Evolutionary conservation across 257 asterid species (phyloP).

Genomic region (Fraxinus anomala): DNA sequence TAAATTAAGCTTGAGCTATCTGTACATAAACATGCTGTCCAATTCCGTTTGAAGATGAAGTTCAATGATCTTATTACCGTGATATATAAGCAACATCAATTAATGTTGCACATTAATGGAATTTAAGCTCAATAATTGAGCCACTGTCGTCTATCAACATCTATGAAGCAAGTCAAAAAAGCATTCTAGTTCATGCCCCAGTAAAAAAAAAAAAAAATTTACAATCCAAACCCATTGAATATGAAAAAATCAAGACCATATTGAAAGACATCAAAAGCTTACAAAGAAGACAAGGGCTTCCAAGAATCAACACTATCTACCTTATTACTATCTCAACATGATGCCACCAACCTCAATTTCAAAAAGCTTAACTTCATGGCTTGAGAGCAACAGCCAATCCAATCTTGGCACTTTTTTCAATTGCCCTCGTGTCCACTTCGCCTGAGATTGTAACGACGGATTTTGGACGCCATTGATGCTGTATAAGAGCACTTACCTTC

Average conservation of each 20-base stretch:
- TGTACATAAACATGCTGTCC: not conserved
- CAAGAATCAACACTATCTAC: constrained; percentile 28
- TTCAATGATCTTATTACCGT: not conserved
- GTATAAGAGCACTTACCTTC: constrained; percentile 84
- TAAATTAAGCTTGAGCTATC: not conserved
- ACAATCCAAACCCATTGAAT: constrained; percentile 32
- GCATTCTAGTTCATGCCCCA: constrained; percentile 7
- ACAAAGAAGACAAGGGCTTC: constrained; percentile 11
- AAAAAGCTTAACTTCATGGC: constrained; percentile 51
- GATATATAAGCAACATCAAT: not conserved
- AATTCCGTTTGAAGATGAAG: not conserved
- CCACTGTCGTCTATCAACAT: not conserved
- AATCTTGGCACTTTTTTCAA: constrained; percentile 87
- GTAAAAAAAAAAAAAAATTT: not conserved
- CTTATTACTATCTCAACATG: constrained; percentile 38
- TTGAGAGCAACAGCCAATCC: constrained; percentile 90
- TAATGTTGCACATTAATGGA: not conserved
- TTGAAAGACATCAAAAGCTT: constrained; percentile 15
- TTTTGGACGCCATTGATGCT: constrained; percentile 89
- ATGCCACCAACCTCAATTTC: not conserved
- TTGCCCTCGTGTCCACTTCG: constrained; percentile 92
- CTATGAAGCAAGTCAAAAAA: not conserved
- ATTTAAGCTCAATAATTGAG: constrained; percentile 1
- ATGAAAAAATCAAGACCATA: constrained; percentile 19
- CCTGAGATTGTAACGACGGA: constrained; percentile 91